Conservation (phyloP, 306 rosid species). For the Casuarina glauca region DNA sequence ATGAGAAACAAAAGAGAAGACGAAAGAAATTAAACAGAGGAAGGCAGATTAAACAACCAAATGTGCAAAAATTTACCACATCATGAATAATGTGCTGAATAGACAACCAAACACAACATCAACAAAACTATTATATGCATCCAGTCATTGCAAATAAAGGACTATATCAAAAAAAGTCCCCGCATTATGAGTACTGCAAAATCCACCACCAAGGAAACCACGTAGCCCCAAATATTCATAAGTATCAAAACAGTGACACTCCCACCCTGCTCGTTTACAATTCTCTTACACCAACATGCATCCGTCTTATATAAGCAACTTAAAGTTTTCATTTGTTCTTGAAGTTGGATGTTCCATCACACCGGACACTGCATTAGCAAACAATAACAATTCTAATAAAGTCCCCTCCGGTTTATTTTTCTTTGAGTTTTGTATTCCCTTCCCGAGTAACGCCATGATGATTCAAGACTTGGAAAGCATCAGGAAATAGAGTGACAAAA, state of each 20-base stretch:
- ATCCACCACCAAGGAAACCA: background rate
- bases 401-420: background rate
- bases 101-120: background rate
- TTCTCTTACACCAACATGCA: background rate
- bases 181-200: background rate
- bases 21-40: background rate
- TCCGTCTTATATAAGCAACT: background rate
- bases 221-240: too few species aligned
- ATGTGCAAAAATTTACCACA: background rate
- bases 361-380: background rate
- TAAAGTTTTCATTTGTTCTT: background rate
- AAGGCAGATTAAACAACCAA: background rate
- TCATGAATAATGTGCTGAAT: background rate
- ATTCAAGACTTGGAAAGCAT: too few species aligned
- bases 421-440: background rate
- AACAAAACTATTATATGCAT: background rate
- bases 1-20: background rate
- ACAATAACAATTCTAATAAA: background rate
- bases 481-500: background rate
- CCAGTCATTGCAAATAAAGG: background rate
- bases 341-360: background rate
- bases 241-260: background rate
- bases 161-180: background rate
- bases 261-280: background rate
- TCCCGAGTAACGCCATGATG: background rate